A percentile compares a stretch with the other conserved stretches of the same genome.
These are phyloP conservation scores for Mycena olivaceomarginata DNA, from an alignment of 768 basidiomycete genomes.

Conservation along the genomic window DNA sequence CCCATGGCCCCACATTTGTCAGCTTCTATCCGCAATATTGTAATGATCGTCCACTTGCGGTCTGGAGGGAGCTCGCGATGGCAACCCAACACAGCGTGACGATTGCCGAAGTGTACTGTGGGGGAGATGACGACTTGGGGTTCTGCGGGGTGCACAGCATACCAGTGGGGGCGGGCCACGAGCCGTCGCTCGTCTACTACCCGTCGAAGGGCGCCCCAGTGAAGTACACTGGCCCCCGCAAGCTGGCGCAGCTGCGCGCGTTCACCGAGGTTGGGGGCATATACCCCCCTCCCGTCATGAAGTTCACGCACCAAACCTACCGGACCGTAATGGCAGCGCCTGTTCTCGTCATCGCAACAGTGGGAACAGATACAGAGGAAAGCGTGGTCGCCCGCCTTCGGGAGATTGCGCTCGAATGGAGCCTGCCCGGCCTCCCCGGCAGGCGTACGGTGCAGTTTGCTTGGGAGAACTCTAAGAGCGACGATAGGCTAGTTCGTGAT, in stretches of 20 bases:
- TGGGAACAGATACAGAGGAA: constrained; percentile 55
- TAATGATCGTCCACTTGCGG: constrained; percentile 86
- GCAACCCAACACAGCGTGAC: constrained; percentile 82
- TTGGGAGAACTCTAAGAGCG: constrained; percentile 85
- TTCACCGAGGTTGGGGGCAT: constrained; percentile 87
- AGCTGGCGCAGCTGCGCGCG: constrained; percentile 78
- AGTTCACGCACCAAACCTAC: constrained; percentile 88
- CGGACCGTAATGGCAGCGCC: constrained; percentile 87
- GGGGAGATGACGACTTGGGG: not conserved
- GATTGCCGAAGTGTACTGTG: constrained; percentile 85
- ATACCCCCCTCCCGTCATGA: constrained; percentile 81
- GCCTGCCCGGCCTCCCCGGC: constrained; percentile 60
- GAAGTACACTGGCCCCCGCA: constrained; percentile 86
- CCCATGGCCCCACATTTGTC: constrained; percentile 68
- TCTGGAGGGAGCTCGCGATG: constrained; percentile 85
- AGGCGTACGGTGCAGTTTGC: constrained; percentile 83
- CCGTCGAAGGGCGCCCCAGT: constrained; percentile 69
- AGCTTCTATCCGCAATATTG: constrained; percentile 96
- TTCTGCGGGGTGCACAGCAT: constrained; percentile 89
- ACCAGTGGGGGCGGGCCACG: constrained; percentile 82
- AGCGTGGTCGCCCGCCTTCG: constrained; percentile 67
- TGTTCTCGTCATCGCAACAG: constrained; percentile 85
- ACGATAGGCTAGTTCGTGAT: not conserved
- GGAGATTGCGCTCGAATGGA: constrained; percentile 79
- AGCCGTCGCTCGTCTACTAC: constrained; percentile 88